Base-by-base conservation (phyloP, 768 basidiomycete species). In the Hygrophoropsis aurantiaca region DNA sequence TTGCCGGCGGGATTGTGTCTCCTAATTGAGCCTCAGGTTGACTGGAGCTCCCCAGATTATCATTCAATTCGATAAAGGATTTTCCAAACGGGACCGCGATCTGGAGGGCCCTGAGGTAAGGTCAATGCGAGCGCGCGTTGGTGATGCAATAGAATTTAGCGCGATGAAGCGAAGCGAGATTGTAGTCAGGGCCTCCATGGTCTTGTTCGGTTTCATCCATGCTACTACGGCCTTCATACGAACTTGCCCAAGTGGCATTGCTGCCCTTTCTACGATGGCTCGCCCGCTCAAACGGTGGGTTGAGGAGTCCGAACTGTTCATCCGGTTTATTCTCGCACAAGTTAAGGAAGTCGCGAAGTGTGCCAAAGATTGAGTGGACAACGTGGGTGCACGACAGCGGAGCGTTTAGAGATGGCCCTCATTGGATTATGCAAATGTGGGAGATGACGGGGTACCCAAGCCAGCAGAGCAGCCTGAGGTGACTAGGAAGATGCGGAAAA, bases 301-400 rank as follows among this genome's bases (percentile, higher is more conserved):
- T 1, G 75, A 67, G 15, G 72, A 51, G 16, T n/a, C 80, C 86
- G 23, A 67, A 71, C 24, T 65, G 70, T 26, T 76, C 75, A 18
- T 85, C 77, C 0, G 86, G 88, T 33, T 77, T 74, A 57, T 90
- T 90, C 35, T 84, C 79, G 30, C 90, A 80, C 39, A 92, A 60
- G 75, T 73, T 3, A 81, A 67, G 6, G 82, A 70, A 3, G 79
- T 76, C 1, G 63, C 65, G 49, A 85, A 89, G 26, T 82, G 78
- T 0, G 79, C 74, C 0, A 80, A 80, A 3, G 85, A 86, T 13
- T 72, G 75, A 2, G 74, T 78, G 0, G 90, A 88, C 9, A 88
- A 73, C 0, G 89, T 90, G 1, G 89, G 90, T n/a, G n/a, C n/a
- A n/a, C 0, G 89, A 91, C 0, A 90, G 87, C 0, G 89, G 89